Percentiles rank a stretch among this genome's conserved stretches.
These are phyloP conservation scores for Rubroboletus satanas DNA, from an alignment of 768 basidiomycete species.

Conservation along the genomic window DNA sequence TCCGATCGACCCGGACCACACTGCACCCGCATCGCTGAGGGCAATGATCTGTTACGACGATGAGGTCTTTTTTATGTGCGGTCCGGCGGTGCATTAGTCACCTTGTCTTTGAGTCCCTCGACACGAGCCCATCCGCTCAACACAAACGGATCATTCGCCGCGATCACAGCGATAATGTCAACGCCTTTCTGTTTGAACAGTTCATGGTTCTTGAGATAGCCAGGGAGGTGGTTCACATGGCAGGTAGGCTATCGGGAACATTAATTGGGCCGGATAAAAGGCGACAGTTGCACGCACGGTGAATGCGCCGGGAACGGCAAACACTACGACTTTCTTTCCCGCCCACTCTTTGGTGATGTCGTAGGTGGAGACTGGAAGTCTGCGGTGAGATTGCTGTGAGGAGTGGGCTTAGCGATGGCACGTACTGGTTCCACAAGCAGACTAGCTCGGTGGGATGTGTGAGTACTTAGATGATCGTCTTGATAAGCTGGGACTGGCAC, in stretches of 20 bases:
- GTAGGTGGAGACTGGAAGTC: conserved; percentile 45
- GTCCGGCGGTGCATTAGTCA: conserved; percentile 31
- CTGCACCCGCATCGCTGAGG: conserved; percentile 51
- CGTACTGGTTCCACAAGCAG: conserved; percentile 65
- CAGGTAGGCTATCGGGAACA: conserved; percentile 35
- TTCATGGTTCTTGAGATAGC: conserved; percentile 43
- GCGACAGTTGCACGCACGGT: conserved; percentile 46
- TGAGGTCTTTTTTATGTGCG: not conserved
- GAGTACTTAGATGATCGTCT: not conserved
- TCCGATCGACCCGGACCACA: conserved; percentile 55
- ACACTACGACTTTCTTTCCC: conserved; percentile 76
- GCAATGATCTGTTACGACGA: conserved; percentile 45
- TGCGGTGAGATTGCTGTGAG: not conserved
- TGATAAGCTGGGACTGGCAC: not conserved
- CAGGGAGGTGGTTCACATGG: conserved; percentile 43
- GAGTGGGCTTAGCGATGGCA: conserved; percentile 1
- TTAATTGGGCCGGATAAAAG: not conserved
- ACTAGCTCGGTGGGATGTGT: conserved; percentile 30
- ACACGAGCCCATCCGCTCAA: conserved; percentile 60
- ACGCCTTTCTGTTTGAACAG: conserved; percentile 53
- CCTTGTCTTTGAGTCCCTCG: conserved; percentile 66
- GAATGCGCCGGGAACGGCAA: conserved; percentile 79
- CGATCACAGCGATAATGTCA: conserved; percentile 48
- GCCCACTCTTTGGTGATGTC: conserved; percentile 60
- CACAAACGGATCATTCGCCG: conserved; percentile 59